Evolutionary conservation across 192 early-diverging fungal genomes (phyloP).

Genomic region (Piromyces sp.): DNA sequence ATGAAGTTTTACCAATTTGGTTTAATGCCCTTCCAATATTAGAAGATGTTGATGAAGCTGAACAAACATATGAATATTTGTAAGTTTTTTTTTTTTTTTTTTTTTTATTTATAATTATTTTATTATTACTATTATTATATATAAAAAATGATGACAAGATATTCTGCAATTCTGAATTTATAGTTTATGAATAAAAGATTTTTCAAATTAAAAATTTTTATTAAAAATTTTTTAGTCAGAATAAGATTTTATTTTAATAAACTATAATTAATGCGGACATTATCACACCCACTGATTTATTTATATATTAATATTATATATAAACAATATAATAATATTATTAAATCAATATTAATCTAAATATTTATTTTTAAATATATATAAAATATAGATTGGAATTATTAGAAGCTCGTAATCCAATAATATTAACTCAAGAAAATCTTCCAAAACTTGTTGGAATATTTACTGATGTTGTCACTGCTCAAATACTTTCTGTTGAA

Average conservation of each 20-base stretch:
- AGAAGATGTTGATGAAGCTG: constrained; percentile 77
- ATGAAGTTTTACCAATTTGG: constrained; percentile 44
- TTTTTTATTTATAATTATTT: neutral
- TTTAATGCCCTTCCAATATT: constrained; percentile 58
- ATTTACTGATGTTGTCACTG: constrained; percentile 2
- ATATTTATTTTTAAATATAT: too few relatives aligned
- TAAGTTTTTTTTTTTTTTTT: constrained; percentile 23
- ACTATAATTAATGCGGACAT: neutral
- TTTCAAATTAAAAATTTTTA: too few relatives aligned
- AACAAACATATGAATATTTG: constrained; percentile 56
- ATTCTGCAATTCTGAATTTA: neutral
- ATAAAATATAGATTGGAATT: neutral
- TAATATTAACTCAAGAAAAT: neutral
- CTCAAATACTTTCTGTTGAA: neutral
- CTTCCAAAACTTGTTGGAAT: constrained; percentile 6
- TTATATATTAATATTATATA: too few relatives aligned
- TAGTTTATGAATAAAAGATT: neutral
- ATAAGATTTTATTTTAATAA: neutral
- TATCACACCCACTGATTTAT: neutral
- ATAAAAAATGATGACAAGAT: neutral
- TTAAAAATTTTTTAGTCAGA: too few relatives aligned
- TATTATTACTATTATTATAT: neutral
- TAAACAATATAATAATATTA: too few relatives aligned
- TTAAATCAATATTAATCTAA: too few relatives aligned
- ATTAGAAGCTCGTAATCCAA: neutral